Evolutionary conservation across 352 stramenopile genomes (phyloP), one percentile per base, ranked within the genome.

Genomic region (Aphanomyces cochlioides): DNA sequence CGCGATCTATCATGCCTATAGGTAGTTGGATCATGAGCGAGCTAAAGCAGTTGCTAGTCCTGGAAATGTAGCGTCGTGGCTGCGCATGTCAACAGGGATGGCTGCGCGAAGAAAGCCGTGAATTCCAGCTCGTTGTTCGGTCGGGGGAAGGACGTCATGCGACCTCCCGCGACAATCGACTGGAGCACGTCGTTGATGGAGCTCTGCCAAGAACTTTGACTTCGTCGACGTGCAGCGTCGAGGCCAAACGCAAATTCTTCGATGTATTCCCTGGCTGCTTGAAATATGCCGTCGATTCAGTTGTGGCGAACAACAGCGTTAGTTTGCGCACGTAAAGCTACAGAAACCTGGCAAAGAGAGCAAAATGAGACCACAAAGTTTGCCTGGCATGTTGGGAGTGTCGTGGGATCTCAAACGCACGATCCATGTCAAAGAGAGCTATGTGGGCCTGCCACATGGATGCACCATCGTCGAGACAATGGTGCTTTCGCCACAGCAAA

Each of bases 121-220:
- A 15, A 15, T 8, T 48, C 43, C 8, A 48, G n/a, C n/a, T n/a
- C 15, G 43, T 15, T 48, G 43, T 8, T 8, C 43, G 43, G 8
- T 8, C 8, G 8, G 8, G 0, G 66, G 58, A 72, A 93, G 84
- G 7, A 82, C 82, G 57, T 85, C 81, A 68, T 82, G 85, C 78
- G 91, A 90, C 50, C 85, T 43, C 85, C 85, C 8, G 85, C 83
- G 39, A 93, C 81, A 39, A 86, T 87, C 47, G 75, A 89, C 10
- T 91, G 77, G 78, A 91, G 90, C 56, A 91, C 82, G 67, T 93
- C 85, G 71, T 93, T 93, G 59, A 93, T 74, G 1, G 85, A 91
- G 81, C 72, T 66, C 88, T 90, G 56, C 83, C 85, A 45, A 93
- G 75, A 21, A 77, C 79, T 73, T 93, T 93, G 54, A 82, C 89